A percentile compares a stretch with the other conserved stretches of the same genome.
phyloP scores from a whole-genome alignment of 345 rosid genomes.

The Eucalyptus melliodora region DNA sequence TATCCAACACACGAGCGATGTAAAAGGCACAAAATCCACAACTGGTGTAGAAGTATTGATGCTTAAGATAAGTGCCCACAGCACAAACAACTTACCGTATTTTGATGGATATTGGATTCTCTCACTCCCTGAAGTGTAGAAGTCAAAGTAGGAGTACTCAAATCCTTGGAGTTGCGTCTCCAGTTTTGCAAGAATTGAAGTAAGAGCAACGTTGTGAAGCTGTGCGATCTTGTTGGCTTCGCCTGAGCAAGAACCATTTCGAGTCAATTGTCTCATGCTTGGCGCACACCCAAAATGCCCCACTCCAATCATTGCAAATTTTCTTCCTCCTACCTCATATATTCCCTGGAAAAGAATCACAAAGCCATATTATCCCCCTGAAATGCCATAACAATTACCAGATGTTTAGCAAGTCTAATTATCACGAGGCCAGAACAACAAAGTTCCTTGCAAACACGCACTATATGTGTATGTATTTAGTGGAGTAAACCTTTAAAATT shows the following conservation, averaged over 20 bases:
- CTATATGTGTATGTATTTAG: not conserved
- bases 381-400: not conserved
- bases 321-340: not conserved
- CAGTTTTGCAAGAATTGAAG: not conserved
- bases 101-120: conserved; percentile 16
- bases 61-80: not conserved
- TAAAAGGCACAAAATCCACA: not conserved
- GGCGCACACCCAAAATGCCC: not conserved
- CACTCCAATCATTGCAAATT: not conserved
- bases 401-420: not conserved
- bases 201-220: conserved; percentile 10
- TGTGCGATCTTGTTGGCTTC: not conserved
- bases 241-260: not conserved
- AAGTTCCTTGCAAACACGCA: not conserved
- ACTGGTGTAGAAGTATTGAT: not conserved
- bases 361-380: not conserved
- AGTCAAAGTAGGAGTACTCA: conserved; percentile 11
- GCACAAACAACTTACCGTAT: conserved; percentile 7
- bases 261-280: not conserved
- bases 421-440: not conserved
- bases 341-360: not conserved
- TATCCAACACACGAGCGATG: not conserved
- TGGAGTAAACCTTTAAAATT: not conserved
- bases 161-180: conserved; percentile 13
- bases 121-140: not conserved